A percentile compares a stretch with the other conserved stretches of the same genome.
Evolutionary conservation across 2,329 filamentous ascomycete species (phyloP).

Genomic region (Teratosphaeria destructans): DNA sequence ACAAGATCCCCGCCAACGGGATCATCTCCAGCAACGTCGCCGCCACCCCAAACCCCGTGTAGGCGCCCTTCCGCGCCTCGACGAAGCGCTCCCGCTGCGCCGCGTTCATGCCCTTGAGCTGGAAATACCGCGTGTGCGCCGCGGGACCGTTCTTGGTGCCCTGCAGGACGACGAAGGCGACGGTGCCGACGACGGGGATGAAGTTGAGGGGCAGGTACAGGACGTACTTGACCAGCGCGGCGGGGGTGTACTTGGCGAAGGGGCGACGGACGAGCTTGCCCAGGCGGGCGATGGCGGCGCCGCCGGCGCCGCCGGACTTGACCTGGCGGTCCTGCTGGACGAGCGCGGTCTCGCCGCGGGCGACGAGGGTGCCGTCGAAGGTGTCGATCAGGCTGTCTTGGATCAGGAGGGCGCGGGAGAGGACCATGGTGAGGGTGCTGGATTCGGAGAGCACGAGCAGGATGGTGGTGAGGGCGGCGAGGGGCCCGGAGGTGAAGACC

Average conservation of each 20-base stretch:
- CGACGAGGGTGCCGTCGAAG: conserved; percentile 63
- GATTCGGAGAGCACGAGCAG: conserved; percentile 50
- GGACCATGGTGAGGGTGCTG: conserved; percentile 40
- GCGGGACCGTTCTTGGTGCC: conserved; percentile 42
- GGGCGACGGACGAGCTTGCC: conserved; percentile 48
- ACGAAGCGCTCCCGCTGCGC: conserved; percentile 59
- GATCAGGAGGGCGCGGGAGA: conserved; percentile 63
- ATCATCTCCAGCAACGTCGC: conserved; percentile 76
- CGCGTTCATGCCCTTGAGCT: conserved; percentile 72
- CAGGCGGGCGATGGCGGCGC: conserved; percentile 44
- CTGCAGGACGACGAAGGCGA: conserved; percentile 69
- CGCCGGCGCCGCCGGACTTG: conserved; percentile 39
- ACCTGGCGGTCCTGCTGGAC: conserved; percentile 68
- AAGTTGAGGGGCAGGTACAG: conserved; percentile 89
- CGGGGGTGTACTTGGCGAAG: conserved; percentile 42
- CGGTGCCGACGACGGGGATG: conserved; percentile 78
- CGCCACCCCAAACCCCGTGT: conserved; percentile 67
- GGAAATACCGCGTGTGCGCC: conserved; percentile 63
- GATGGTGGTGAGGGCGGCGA: conserved; percentile 63
- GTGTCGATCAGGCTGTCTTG: conserved; percentile 77
- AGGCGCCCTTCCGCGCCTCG: conserved; percentile 59
- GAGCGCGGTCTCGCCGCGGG: conserved; percentile 46
- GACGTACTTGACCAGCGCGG: conserved; percentile 62
- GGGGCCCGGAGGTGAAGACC: conserved; percentile 72
- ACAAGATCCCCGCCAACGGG: conserved; percentile 70